Evolutionary conservation across 306 rosid species (phyloP).

Genomic region (Benincasa hispida): DNA sequence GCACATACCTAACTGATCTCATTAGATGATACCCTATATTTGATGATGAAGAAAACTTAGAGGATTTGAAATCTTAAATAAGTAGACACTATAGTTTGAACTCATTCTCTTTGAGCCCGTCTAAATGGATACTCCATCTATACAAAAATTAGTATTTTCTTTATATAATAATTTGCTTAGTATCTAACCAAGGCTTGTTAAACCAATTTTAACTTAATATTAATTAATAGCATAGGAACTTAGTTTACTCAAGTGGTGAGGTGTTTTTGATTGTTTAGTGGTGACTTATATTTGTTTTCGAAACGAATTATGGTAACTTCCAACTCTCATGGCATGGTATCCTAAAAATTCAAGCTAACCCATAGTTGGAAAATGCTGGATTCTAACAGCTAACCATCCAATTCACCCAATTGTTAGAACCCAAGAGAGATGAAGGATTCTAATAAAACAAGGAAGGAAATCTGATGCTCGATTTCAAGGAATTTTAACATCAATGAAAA

Average conservation of each 20-base stretch:
- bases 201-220: not conserved
- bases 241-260: not conserved
- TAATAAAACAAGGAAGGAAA: not conserved
- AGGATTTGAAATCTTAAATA: not conserved
- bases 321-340: not conserved
- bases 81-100: not conserved
- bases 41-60: not conserved
- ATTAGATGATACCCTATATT: not conserved
- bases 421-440: not conserved
- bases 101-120: not conserved
- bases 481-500: not conserved
- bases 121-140: not conserved
- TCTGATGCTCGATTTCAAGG: not conserved
- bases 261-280: not conserved
- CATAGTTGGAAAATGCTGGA: too few relatives aligned
- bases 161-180: not conserved
- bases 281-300: not conserved
- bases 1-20: not conserved
- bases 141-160: not conserved
- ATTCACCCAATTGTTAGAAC: too few relatives aligned
- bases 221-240: not conserved
- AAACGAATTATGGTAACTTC: not conserved
- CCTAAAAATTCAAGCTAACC: too few relatives aligned
- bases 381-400: too few relatives aligned
- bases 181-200: not conserved